phyloP scores from a whole-genome alignment of 306 rosid species.

The Quercus variabilis region DNA sequence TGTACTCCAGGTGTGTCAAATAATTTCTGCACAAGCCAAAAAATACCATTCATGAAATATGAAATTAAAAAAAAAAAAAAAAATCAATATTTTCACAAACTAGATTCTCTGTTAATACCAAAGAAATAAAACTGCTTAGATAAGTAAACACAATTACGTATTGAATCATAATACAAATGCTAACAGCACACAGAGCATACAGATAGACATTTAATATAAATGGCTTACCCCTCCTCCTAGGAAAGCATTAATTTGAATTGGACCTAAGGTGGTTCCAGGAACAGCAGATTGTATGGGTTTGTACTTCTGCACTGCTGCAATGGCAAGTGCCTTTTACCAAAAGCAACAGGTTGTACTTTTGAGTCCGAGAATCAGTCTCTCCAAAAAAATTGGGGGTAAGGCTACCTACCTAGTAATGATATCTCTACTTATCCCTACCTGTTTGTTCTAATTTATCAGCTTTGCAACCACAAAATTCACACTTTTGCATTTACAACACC shows the following conservation, averaged over 20 bases:
- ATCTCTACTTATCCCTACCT: too few species aligned
- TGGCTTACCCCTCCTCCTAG: constrained; percentile 88
- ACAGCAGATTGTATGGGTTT: constrained; percentile 98
- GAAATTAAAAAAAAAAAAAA: not conserved
- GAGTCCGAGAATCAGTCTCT: too few species aligned
- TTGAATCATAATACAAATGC: not conserved
- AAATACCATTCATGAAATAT: not conserved
- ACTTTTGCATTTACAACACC: not conserved
- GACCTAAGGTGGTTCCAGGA: constrained; percentile 97
- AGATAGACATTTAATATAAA: constrained; percentile 6
- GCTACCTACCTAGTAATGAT: too few species aligned
- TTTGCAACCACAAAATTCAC: not conserved
- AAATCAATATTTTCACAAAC: not conserved
- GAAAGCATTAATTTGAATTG: constrained; percentile 90
- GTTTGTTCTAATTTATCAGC: not conserved
- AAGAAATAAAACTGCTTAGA: not conserved
- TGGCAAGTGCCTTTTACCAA: too few species aligned
- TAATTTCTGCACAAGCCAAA: constrained; percentile 51
- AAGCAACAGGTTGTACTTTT: too few species aligned
- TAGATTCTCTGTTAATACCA: not conserved
- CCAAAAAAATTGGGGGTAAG: too few species aligned
- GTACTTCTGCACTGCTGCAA: constrained; percentile 67
- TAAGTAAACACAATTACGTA: not conserved
- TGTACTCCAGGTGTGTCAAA: constrained; percentile 96
- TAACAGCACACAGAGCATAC: too few species aligned